phyloP scores from a whole-genome alignment of 2,329 filamentous ascomycete species.

The Dactylellina cionopaga region DNA sequence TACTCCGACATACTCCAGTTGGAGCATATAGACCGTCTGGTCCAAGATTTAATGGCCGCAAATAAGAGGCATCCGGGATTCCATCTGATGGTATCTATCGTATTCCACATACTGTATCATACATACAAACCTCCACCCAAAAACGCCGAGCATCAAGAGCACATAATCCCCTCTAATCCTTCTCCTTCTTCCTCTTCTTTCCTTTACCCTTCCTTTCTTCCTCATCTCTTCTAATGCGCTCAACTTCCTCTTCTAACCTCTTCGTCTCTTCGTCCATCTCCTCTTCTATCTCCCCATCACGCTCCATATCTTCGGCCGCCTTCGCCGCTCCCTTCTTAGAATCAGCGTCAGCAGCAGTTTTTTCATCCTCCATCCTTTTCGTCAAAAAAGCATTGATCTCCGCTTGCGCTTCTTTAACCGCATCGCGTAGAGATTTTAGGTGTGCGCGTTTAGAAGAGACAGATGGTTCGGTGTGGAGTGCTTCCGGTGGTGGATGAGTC shows the following conservation, averaged over 20 bases:
- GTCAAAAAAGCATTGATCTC: conserved; percentile 44
- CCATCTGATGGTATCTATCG: no score
- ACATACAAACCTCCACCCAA: background rate
- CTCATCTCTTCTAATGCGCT: conserved; percentile 30
- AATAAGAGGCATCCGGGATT: no score
- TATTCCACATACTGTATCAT: conserved; percentile 7
- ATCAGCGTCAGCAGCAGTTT: background rate
- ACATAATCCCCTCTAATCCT: background rate
- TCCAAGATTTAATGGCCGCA: no score
- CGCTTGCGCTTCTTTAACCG: conserved; percentile 25
- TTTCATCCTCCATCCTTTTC: conserved; percentile 41
- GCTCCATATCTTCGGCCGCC: conserved; percentile 46
- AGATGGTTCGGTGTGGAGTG: conserved; percentile 22
- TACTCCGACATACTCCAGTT: no score
- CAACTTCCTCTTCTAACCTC: conserved; percentile 40
- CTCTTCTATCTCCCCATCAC: conserved; percentile 44
- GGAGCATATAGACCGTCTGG: no score
- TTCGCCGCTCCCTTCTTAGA: conserved; percentile 2
- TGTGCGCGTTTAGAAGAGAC: conserved; percentile 23
- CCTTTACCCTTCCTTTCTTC: conserved; percentile 18
- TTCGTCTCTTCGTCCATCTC: conserved; percentile 51
- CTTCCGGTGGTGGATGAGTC: conserved; percentile 13
- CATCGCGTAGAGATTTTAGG: conserved; percentile 16
- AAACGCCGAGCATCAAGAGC: background rate
- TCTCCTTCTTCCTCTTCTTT: conserved; percentile 43